Conservation (phyloP, 108 stramenopile species). For the Fragilaria radians region DNA sequence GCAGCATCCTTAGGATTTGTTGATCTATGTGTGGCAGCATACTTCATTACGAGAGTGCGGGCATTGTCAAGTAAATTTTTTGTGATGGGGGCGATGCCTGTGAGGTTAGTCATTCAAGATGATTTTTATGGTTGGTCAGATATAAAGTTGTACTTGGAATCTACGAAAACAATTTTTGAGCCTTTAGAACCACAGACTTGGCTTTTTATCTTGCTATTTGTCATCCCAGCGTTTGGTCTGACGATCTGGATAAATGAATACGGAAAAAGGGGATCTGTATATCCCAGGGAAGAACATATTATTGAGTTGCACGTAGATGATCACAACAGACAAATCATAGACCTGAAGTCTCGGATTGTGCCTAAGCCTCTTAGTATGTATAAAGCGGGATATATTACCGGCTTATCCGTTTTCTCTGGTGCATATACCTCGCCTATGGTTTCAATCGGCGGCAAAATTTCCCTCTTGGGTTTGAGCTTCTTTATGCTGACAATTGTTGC, state of each 20-base stretch:
- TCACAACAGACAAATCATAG: not conserved
- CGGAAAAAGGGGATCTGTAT: conserved; percentile 5
- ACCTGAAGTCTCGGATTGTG: not conserved
- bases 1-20: conserved; percentile 16
- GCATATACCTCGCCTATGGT: conserved; percentile 8
- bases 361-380: not conserved
- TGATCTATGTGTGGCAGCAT: conserved; percentile 21
- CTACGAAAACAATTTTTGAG: conserved; percentile 11
- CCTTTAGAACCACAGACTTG: conserved; percentile 11
- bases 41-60: conserved; percentile 16
- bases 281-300: conserved; percentile 7
- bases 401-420: conserved; percentile 9
- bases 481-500: conserved; percentile 23
- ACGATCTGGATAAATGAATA: conserved; percentile 15
- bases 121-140: no score
- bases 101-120: conserved; percentile 7
- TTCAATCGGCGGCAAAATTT: conserved; percentile 8
- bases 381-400: conserved; percentile 7
- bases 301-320: not conserved
- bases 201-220: conserved; percentile 14
- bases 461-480: conserved; percentile 13
- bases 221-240: conserved; percentile 10
- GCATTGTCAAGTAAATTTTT: conserved; percentile 11
- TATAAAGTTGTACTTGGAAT: no score
- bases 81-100: conserved; percentile 1